A percentile compares a stretch with the other conserved stretches of the same genome.
Conservation (phyloP, 1,284 basidiomycete species). For the Schizophyllum amplum region DNA sequence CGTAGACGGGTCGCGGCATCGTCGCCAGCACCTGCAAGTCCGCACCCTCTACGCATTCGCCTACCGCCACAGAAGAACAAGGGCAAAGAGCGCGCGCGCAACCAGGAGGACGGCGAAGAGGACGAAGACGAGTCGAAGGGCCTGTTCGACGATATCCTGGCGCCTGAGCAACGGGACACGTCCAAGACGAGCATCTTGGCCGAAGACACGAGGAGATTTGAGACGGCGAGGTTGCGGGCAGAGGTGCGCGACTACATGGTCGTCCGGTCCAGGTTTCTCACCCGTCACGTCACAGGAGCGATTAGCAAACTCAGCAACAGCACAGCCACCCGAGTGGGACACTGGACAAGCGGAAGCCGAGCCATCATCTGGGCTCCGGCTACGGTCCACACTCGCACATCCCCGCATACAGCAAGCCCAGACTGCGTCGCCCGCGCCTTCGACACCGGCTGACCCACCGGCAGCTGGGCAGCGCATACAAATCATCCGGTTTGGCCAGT, state of each 20-base stretch:
- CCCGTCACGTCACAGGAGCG: conserved; percentile 4
- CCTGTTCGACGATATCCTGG: conserved; percentile 81
- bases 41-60: conserved; percentile 25
- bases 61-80: conserved; percentile 56
- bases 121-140: conserved; percentile 41
- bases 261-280: background rate
- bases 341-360: conserved; percentile 34
- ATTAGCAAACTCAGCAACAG: background rate
- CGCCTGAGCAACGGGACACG: conserved; percentile 66
- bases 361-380: conserved; percentile 54
- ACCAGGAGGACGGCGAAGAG: conserved; percentile 26
- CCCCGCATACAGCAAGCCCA: conserved; percentile 22
- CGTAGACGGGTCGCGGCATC: conserved; percentile 10
- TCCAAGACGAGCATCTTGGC: conserved; percentile 58
- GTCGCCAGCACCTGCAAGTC: no score
- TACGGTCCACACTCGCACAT: conserved; percentile 47
- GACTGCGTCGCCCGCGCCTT: conserved; percentile 19
- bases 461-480: conserved; percentile 58
- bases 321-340: background rate
- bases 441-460: conserved; percentile 26
- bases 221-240: conserved; percentile 60
- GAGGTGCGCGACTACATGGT: conserved; percentile 43
- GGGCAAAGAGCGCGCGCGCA: conserved; percentile 42
- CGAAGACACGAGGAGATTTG: conserved; percentile 73
- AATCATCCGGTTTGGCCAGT: conserved; percentile 88